Evolutionary conservation across 805 yeast species (phyloP), one percentile per base, ranked within the genome.

Genomic region (Hanseniaspora singularis): DNA sequence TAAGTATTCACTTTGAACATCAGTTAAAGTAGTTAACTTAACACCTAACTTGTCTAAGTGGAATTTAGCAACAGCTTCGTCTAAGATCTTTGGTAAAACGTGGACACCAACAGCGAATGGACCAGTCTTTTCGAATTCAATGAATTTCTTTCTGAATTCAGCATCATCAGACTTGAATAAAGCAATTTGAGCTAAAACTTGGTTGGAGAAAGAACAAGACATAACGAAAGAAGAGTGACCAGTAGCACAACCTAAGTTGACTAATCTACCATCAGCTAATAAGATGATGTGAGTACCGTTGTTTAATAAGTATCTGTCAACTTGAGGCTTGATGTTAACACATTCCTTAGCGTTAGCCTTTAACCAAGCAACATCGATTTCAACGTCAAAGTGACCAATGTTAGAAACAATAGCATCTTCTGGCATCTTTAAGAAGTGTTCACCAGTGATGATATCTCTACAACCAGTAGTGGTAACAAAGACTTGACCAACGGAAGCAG

Each of bases 191-290:
- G 98, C 98, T 66, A 89, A 77, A 55, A 89, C 97, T 76, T 89
- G 98, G 84, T 89, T 89, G 61, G 96, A 85, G 94, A 89, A 89
- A 49, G 97, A 92, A 74, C 97, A 92, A 54, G 96, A 87, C 98
- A 89, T 89, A 64, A 89, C 98, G 66, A 89, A 89, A 34, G 96
- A 86, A 44, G 97, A 83, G 78, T 89, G 98, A 67, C 98, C 98
- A 63, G 97, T 89, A 67, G 97, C 98, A 76, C 97, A 92, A 63
- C 98, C 98, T 67, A 89, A 77, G 87, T 89, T 89, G 67, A 89
- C 97, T 64, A 89, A 81, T 76, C 98, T 87, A 74, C 98, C 98
- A 72, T 88, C 96, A 57, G 98, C 98, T 63, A 89, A 82, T 66
- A 89, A 76, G 73, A 89, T 87, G 65, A 89, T 65, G 76, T 89